Percentiles rank a stretch among this genome's conserved stretches.
phyloP scores from a whole-genome alignment of 441 rosid species.

The Jatropha podagrica region DNA sequence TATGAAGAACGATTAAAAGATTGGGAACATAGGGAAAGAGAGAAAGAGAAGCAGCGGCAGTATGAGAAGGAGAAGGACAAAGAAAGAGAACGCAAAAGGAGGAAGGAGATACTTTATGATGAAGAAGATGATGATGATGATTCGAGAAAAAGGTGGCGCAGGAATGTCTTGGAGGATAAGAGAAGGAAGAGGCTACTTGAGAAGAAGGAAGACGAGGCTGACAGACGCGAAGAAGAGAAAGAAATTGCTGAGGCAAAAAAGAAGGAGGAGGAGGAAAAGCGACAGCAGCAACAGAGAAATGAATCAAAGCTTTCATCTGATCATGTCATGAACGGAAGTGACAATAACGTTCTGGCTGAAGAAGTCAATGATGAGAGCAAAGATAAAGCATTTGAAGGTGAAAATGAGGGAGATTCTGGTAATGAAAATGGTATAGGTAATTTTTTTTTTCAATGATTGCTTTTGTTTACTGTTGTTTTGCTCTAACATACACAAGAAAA shows the following conservation, averaged over 20 bases:
- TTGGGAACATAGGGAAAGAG: constrained; percentile 96
- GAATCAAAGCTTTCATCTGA: constrained; percentile 55
- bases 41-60: constrained; percentile 88
- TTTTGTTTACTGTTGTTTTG: too few relatives aligned
- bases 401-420: constrained; percentile 37
- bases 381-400: constrained; percentile 38
- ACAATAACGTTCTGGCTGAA: constrained; percentile 34
- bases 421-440: constrained; percentile 34
- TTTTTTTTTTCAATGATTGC: neutral
- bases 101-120: constrained; percentile 78
- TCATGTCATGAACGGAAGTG: constrained; percentile 45
- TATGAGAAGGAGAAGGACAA: constrained; percentile 92
- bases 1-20: constrained; percentile 87
- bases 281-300: constrained; percentile 64
- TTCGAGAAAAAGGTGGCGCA: constrained; percentile 82
- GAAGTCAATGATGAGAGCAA: constrained; percentile 40
- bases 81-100: constrained; percentile 88
- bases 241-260: constrained; percentile 82
- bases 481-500: neutral
- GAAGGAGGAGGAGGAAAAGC: constrained; percentile 78
- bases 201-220: constrained; percentile 83
- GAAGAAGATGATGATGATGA: constrained; percentile 91
- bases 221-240: constrained; percentile 75
- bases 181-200: constrained; percentile 72
- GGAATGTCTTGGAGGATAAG: constrained; percentile 72